Base-by-base conservation (phyloP, 352 stramenopile species). In the Blastocystis sp. region DNA sequence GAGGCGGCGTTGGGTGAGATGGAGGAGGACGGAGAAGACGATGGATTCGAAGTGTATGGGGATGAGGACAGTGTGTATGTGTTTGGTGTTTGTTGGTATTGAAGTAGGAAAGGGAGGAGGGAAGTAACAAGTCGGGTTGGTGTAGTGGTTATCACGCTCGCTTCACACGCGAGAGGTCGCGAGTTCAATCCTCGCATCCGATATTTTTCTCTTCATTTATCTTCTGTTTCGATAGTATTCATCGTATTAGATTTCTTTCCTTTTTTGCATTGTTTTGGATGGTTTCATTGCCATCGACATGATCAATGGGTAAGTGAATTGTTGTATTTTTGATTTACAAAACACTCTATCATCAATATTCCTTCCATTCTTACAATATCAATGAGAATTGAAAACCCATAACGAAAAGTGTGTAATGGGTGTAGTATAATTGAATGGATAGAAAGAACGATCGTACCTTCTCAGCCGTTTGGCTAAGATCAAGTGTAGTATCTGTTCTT, bases 401-500 rank as follows among this genome's bases (percentile, higher is more conserved):
- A 73, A 73, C 48, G 29, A 51, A 73, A 51, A 73, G n/a, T 73
- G 9, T 4, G 4, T 4, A 51, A 24, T 49, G 16, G 6, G 4
- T 4, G 18, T 54, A 54, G 63, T 73, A 51, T 51, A 6, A 29
- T 36, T 9, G 63, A 18, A 14, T 4, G 36, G 32, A 48, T 21
- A 44, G 11, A 29, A 48, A 48, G n/a, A 4, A 29, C 0, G 36
- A 69, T 72, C 4, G 67, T 78, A 78, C 89, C 89, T 93, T 92
- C 91, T 93, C 90, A 90, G 91, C 91, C 89, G 93, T 91, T 91
- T 93, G 90, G 90, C 90, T 93, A 92, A 92, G 90, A 92, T 93
- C 90, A 93, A 93, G 90, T 93, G 90, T 93, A 93, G 90, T 93
- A 93, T 93, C 91, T 94, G 91, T 94, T 94, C 91, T 94, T 92